Conservation (phyloP, 345 rosid genomes). For the Orychophragmus violaceus region DNA sequence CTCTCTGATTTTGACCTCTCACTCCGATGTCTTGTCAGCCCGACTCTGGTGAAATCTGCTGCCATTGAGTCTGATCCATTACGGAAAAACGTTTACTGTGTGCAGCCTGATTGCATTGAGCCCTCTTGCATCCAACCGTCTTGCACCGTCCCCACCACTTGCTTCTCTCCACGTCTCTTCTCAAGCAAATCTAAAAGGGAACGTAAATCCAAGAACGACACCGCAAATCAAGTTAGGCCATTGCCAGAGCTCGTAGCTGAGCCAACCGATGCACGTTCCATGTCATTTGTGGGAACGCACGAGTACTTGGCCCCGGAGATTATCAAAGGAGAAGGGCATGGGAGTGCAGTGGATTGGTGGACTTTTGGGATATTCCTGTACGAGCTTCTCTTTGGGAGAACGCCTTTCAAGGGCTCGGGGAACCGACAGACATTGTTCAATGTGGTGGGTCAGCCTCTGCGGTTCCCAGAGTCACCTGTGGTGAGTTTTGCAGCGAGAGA, state of each 20-base stretch:
- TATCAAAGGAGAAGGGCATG: conserved; percentile 93
- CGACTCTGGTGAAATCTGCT: conserved; percentile 63
- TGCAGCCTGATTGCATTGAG: conserved; percentile 77
- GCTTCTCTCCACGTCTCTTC: conserved; percentile 82
- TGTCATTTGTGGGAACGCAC: conserved; percentile 94
- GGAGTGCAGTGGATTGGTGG: conserved; percentile 99
- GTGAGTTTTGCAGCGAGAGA: conserved; percentile 87
- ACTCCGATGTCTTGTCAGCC: conserved; percentile 78
- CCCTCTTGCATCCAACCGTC: conserved; percentile 87
- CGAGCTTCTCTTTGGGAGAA: conserved; percentile 81
- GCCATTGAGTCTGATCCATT: conserved; percentile 58
- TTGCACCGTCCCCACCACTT: conserved; percentile 74
- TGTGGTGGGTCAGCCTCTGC: conserved; percentile 86
- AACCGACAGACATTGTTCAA: conserved; percentile 81
- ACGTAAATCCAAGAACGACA: conserved; percentile 59
- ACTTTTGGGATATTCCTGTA: conserved; percentile 81
- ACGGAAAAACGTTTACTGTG: conserved; percentile 65
- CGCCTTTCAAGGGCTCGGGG: conserved; percentile 90
- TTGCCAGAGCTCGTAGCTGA: conserved; percentile 89
- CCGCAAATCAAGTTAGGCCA: conserved; percentile 71
- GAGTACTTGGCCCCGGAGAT: conserved; percentile 91
- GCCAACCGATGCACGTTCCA: conserved; percentile 86
- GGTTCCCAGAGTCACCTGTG: conserved; percentile 71
- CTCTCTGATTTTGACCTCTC: conserved; percentile 82
- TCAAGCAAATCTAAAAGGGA: conserved; percentile 81